Evolutionary conservation across 768 basidiomycete species (phyloP), one percentile per base, ranked within the genome.

Genomic region (Sutorius australiensis): DNA sequence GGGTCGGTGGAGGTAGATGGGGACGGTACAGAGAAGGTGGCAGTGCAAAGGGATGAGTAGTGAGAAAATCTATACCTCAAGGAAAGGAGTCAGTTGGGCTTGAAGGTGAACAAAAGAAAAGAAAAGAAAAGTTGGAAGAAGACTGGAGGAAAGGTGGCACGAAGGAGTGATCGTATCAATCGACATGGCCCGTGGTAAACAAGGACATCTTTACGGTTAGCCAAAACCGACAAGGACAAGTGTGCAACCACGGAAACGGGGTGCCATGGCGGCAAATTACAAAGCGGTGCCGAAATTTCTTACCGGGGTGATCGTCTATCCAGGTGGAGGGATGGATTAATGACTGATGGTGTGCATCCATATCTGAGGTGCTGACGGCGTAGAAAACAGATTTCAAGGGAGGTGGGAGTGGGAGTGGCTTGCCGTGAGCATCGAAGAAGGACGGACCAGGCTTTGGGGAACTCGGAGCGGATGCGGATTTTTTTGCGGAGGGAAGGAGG

Each of bases 381-480:
- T 63, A 46, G 52, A 58, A 50, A 2, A 46, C 21, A 5, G 61
- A 45, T 14, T 68, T 72, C 67, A 74, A 66, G 27, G 70, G 69
- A 19, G 75, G 65, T 8, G 75, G 76, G n/a, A 75, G 65, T 9
- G 75, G 76, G 24, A 77, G 67, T 1, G 73, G 71, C 50, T 76
- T 76, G 61, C 75, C 72, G 57, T 61, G 49, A 1, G 34, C 48
- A 53, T 51, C 11, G 12, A 64, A 36, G 32, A 55, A 63, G 24
- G 48, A 42, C 0, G 57, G 32, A 0, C 47, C 33, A 0, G 59
- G 58, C 24, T 34, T 57, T 13, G 65, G 66, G 1, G 66, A 69
- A 9, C 37, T 59, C 24, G 67, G 67, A 1, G 69, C 65, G 30
- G 65, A 69, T 0, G 57, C 62, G 12, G 67, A 57, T 52, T 59